Conservation (phyloP, 371 early-diverging fungal species). For the Actinomortierella ambigua region DNA sequence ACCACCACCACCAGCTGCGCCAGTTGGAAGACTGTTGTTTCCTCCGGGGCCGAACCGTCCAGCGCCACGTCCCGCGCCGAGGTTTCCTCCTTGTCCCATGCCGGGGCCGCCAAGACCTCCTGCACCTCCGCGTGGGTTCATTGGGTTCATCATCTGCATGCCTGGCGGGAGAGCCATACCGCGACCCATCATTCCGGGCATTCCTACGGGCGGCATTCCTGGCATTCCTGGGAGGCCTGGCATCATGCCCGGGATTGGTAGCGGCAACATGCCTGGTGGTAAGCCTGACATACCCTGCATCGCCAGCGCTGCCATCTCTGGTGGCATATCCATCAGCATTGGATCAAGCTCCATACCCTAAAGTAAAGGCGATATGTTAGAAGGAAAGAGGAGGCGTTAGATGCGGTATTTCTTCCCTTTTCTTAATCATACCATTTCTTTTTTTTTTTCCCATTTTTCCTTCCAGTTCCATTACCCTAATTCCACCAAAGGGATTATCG, state of each 20-base stretch:
- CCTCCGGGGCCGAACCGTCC: slow-evolving; percentile 7
- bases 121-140: slow-evolving; percentile 35
- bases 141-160: slow-evolving; percentile 45
- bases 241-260: slow-evolving; percentile 30
- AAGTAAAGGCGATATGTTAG: not conserved
- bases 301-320: slow-evolving; percentile 27
- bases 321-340: slow-evolving; percentile 35
- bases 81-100: too few species aligned
- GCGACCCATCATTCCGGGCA: slow-evolving; percentile 11
- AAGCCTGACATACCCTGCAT: slow-evolving; percentile 34
- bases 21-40: slow-evolving; percentile 16
- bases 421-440: too few species aligned
- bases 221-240: slow-evolving; percentile 41
- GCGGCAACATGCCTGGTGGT: slow-evolving; percentile 27
- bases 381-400: too few species aligned
- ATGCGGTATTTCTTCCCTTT: too few species aligned
- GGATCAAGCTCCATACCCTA: slow-evolving; percentile 42
- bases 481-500: slow-evolving; percentile 52
- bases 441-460: not conserved
- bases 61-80: slow-evolving; percentile 15
- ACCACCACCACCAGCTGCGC: slow-evolving; percentile 25
- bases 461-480: slow-evolving; percentile 48
- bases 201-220: slow-evolving; percentile 19
- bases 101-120: slow-evolving; percentile 19
- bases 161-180: slow-evolving; percentile 16